Conservation (phyloP, 306 rosid genomes). For the Prunus padus region DNA sequence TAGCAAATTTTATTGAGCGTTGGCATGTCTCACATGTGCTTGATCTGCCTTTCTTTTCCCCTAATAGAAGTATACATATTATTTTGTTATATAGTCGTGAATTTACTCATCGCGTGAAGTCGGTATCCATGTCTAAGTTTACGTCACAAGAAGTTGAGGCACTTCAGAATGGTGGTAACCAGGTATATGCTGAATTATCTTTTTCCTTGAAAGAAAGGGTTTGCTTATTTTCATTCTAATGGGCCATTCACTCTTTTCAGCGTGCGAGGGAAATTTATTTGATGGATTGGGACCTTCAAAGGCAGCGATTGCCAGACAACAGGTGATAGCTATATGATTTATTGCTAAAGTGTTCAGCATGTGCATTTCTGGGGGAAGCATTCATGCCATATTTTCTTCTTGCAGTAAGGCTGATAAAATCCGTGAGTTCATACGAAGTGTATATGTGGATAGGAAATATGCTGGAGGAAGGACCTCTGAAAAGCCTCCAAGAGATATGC, state of each 20-base stretch:
- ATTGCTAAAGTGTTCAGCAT: conserved; percentile 7
- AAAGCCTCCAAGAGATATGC: conserved; percentile 83
- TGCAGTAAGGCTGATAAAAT: conserved; percentile 78
- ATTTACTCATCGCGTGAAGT: conserved; percentile 97
- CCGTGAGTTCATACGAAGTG: conserved; percentile 76
- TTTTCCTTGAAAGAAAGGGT: conserved; percentile 11
- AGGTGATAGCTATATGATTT: conserved; percentile 46
- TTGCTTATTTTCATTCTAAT: conserved; percentile 26
- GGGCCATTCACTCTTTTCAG: conserved; percentile 39
- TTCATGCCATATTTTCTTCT: conserved; percentile 30
- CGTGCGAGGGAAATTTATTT: conserved; percentile 87
- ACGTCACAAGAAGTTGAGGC: conserved; percentile 86
- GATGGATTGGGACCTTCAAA: conserved; percentile 88
- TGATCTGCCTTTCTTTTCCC: neutral
- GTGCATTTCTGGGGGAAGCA: conserved; percentile 4
- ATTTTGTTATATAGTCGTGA: conserved; percentile 66
- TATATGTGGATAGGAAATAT: conserved; percentile 68
- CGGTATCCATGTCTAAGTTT: conserved; percentile 94
- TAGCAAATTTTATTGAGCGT: neutral
- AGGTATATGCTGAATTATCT: conserved; percentile 49
- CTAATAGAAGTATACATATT: conserved; percentile 1
- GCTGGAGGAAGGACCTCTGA: conserved; percentile 61
- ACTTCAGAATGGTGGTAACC: conserved; percentile 91
- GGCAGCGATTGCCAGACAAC: conserved; percentile 70
- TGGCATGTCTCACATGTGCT: neutral